Evolutionary conservation across 2,329 filamentous ascomycete genomes (phyloP).

Genomic region (Aspergillus nomiae): DNA sequence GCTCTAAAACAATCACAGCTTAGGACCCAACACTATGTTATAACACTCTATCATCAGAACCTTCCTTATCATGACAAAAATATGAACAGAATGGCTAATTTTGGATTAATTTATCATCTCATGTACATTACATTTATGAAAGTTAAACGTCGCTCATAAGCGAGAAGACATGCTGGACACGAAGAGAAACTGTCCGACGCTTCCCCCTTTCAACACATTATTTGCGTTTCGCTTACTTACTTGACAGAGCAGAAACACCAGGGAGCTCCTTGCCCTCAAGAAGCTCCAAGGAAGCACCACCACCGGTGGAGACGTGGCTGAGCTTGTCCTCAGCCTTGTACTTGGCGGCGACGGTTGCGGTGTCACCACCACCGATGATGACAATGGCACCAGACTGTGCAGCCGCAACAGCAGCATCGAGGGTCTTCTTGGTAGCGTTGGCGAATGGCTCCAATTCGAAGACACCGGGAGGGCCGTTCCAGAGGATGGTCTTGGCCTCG

Average conservation of each 20-base stretch:
- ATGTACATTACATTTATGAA: slow-evolving; percentile 40
- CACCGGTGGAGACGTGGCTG: slow-evolving; percentile 96
- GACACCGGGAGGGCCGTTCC: slow-evolving; percentile 97
- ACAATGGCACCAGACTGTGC: slow-evolving; percentile 87
- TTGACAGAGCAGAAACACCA: slow-evolving; percentile 87
- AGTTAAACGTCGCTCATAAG: slow-evolving; percentile 5
- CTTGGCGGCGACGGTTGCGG: slow-evolving; percentile 95
- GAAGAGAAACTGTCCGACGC: slow-evolving; percentile 10
- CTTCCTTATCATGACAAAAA: slow-evolving; percentile 7
- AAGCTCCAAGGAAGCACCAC: slow-evolving; percentile 91
- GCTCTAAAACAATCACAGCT: slow-evolving; percentile 24
- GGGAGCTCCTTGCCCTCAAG: slow-evolving; percentile 98
- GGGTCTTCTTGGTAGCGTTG: slow-evolving; percentile 84
- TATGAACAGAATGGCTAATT: slow-evolving; percentile 20
- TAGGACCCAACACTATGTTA: slow-evolving; percentile 32
- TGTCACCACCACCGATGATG: slow-evolving; percentile 98
- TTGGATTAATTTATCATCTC: slow-evolving; percentile 29
- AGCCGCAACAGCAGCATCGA: slow-evolving; percentile 83
- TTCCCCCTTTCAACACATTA: slow-evolving; percentile 3
- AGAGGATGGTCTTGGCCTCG: slow-evolving; percentile 93
- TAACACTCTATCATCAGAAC: slow-evolving; percentile 25
- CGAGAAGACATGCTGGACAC: slow-evolving; percentile 12
- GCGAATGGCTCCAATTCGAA: slow-evolving; percentile 97
- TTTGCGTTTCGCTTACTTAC: slow-evolving; percentile 53
- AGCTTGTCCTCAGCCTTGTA: slow-evolving; percentile 95